These are phyloP conservation scores for Lipomyces anomalus DNA, from an alignment of 805 yeast species.

Conservation along the genomic window DNA sequence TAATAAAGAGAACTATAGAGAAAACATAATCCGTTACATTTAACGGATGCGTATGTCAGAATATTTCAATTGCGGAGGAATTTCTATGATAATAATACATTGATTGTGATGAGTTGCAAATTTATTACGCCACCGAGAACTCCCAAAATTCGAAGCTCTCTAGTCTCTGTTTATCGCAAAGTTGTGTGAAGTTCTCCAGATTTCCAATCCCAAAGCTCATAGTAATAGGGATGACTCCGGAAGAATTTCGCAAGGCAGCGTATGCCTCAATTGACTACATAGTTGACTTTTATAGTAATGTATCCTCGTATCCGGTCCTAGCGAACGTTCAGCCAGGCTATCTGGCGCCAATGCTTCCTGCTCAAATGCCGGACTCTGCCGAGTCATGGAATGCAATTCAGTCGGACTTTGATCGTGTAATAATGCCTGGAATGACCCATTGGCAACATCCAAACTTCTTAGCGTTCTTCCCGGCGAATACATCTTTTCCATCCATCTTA, in stretches of 20 bases:
- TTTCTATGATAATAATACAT: too few relatives aligned
- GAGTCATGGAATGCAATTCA: constrained; percentile 23
- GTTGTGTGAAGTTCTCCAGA: too few relatives aligned
- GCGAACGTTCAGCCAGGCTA: constrained; percentile 26
- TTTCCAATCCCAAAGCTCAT: too few relatives aligned
- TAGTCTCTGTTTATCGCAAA: too few relatives aligned
- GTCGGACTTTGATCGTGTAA: constrained; percentile 18
- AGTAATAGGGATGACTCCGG: constrained; percentile 27
- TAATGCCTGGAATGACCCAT: constrained; percentile 26
- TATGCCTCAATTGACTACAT: constrained; percentile 25
- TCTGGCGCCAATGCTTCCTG: constrained; percentile 19
- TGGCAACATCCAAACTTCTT: constrained; percentile 27
- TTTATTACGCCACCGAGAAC: too few relatives aligned
- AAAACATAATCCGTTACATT: too few relatives aligned
- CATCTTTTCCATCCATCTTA: constrained; percentile 24
- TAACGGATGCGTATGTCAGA: too few relatives aligned
- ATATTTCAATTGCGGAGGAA: too few relatives aligned
- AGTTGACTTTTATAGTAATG: constrained; percentile 19
- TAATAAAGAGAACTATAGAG: too few relatives aligned
- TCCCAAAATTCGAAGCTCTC: too few relatives aligned
- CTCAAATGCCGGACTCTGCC: constrained; percentile 21
- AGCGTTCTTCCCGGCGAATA: constrained; percentile 26
- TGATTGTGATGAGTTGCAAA: too few relatives aligned
- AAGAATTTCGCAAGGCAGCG: constrained; percentile 25
- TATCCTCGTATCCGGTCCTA: constrained; percentile 13